A percentile compares a stretch with the other conserved stretches of the same genome.
phyloP scores from a whole-genome alignment of 768 basidiomycete species.

The Chalciporus chontae region DNA sequence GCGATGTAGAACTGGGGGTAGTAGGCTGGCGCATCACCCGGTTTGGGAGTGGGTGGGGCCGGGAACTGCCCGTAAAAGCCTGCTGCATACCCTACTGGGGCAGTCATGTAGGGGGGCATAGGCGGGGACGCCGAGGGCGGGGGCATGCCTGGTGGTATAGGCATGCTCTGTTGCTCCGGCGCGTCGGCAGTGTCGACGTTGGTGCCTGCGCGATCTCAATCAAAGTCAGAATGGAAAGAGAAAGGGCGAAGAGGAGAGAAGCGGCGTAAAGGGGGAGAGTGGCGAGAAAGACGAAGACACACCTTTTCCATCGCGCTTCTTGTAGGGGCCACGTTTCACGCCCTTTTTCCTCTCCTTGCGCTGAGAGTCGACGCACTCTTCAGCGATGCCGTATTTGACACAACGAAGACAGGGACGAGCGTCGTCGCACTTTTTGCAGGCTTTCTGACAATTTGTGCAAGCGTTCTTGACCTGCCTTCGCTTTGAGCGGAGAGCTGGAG shows the following conservation, averaged over 20 bases:
- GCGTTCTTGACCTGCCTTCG: constrained; percentile 89
- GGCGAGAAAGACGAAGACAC: constrained; percentile 36
- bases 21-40: constrained; percentile 49
- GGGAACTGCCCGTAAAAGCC: constrained; percentile 57
- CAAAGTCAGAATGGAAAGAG: constrained; percentile 40
- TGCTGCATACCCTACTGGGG: constrained; percentile 49
- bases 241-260: neutral
- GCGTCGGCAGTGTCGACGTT: constrained; percentile 44
- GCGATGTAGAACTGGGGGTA: constrained; percentile 48
- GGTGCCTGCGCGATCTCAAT: constrained; percentile 58
- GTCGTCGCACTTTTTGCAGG: constrained; percentile 90
- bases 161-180: constrained; percentile 40
- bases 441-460: constrained; percentile 87
- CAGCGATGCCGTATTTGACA: constrained; percentile 83
- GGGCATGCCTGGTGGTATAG: constrained; percentile 40
- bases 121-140: constrained; percentile 45
- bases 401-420: constrained; percentile 91
- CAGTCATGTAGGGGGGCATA: constrained; percentile 48
- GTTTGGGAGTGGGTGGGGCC: constrained; percentile 45
- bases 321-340: constrained; percentile 85
- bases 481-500: constrained; percentile 61
- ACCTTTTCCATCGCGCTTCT: constrained; percentile 94
- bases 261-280: constrained; percentile 14
- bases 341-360: constrained; percentile 91
- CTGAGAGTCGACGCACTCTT: constrained; percentile 87